Evolutionary conservation across 257 asterid genomes (phyloP).

Genomic region (Cruciata laevipes): DNA sequence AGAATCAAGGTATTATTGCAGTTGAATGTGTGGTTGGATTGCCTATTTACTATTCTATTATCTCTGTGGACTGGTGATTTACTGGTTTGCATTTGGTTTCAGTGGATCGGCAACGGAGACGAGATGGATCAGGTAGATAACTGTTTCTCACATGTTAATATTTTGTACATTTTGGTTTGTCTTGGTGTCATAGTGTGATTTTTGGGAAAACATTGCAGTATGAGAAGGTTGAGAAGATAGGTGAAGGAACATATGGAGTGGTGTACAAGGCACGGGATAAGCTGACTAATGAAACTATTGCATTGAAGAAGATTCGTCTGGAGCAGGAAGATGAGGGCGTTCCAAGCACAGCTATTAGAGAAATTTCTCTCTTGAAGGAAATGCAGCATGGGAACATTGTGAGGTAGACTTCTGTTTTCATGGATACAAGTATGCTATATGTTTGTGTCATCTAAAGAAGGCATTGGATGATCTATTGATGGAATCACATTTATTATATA

Average conservation of each 20-base stretch:
- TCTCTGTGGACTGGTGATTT: constrained; percentile 3
- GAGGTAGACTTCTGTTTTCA: constrained; percentile 38
- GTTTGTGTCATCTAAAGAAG: neutral
- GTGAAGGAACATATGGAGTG: constrained; percentile 97
- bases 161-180: neutral
- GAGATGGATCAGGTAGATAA: constrained; percentile 79
- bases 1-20: neutral
- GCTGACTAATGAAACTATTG: constrained; percentile 78
- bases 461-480: neutral
- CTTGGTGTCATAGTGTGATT: constrained; percentile 14
- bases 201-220: constrained; percentile 40
- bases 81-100: constrained; percentile 6
- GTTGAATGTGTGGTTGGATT: constrained; percentile 2
- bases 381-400: constrained; percentile 96
- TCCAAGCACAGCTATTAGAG: constrained; percentile 98
- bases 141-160: neutral
- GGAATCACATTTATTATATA: neutral
- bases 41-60: neutral
- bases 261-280: constrained; percentile 95
- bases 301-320: constrained; percentile 89
- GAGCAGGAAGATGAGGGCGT: constrained; percentile 99
- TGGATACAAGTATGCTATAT: neutral
- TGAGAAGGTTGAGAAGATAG: constrained; percentile 95
- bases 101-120: constrained; percentile 21
- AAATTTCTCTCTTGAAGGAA: constrained; percentile 93